phyloP scores from a whole-genome alignment of 202 grass and related monocot genomes.

The Digitaria exilis region DNA sequence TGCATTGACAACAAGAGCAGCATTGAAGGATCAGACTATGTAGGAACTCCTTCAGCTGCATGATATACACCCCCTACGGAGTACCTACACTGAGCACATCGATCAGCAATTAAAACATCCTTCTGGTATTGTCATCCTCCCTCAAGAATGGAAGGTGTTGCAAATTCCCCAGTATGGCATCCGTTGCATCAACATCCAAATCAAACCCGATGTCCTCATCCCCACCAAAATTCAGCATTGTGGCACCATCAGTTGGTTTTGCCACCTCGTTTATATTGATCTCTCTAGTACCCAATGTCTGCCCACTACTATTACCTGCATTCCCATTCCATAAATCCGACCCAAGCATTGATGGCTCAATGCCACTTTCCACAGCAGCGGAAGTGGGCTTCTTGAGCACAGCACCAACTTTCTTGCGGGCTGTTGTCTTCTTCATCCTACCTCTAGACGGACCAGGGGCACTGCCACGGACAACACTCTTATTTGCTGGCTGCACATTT shows the following conservation, averaged over 20 bases:
- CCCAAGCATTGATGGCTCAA: conserved; percentile 37
- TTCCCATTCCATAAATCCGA: conserved; percentile 7
- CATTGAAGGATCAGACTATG: conserved; percentile 19
- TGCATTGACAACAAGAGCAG: conserved; percentile 9
- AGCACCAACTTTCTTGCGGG: conserved; percentile 72
- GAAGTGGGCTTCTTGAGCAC: conserved; percentile 47
- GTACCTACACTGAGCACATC: conserved; percentile 29
- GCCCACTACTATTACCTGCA: conserved; percentile 3
- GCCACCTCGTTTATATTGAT: conserved; percentile 93
- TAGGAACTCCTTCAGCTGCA: conserved; percentile 41
- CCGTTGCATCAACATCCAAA: conserved; percentile 80
- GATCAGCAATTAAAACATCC: conserved; percentile 66
- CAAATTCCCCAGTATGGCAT: conserved; percentile 88
- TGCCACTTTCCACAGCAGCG: conserved; percentile 14
- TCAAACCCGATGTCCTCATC: conserved; percentile 74
- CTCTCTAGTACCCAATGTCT: conserved; percentile 41
- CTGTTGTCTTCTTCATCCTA: conserved; percentile 79
- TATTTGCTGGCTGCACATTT: not conserved
- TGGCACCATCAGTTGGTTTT: conserved; percentile 53
- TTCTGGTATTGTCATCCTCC: conserved; percentile 65
- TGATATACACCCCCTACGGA: conserved; percentile 34
- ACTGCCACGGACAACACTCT: not conserved
- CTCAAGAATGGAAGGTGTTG: conserved; percentile 91
- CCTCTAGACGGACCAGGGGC: conserved; percentile 24
- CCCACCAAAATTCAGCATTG: conserved; percentile 45